Evolutionary conservation across 169 alveolate genomes (phyloP), one percentile per base, ranked within the genome.

Genomic region (Theileria orientalis): DNA sequence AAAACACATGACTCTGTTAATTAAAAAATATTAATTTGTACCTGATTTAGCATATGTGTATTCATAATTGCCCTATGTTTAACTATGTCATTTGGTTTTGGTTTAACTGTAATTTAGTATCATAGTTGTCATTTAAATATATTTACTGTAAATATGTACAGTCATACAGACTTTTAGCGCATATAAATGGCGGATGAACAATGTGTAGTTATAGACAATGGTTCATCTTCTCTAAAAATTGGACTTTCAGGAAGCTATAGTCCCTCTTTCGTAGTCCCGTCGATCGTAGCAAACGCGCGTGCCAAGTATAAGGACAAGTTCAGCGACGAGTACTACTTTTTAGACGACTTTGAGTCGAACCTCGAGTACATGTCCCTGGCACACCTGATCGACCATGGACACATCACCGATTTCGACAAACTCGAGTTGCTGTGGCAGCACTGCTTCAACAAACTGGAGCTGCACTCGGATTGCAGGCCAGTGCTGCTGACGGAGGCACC

Each of bases 401-500:
- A 79, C 69, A 79, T 79, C 1, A 46, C 35, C 32, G 83, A 79
- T 33, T 79, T 40, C 30, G 87, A 79, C 23, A 66, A 52, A 30
- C 37, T 56, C 8, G 49, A 40, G 2, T 64, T 68, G 41, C 73
- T 79, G 0, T 79, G 83, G 83, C 29, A 79, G 13, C 42, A 79
- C 30, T 44, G 69, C 25, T 79, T 79, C 69, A 62, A 63, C 16
- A 1, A 6, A 47, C 57, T 79, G n/a, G 70, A 49, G 19, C 19
- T 79, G 52, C 71, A 13, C 9, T 62, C 87, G 2, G 52, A 61
- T 5, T 69, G 87, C 9, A 74, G 78, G 49, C 75, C 83, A 33
- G 69, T 73, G 21, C 83, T 87, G 46, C 41, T 87, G 61, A 74
- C 88, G 29, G 93, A 87, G 41, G 90, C 93, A 1, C 86, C 86